phyloP scores from a whole-genome alignment of 345 rosid species.

The Euphorbia pulcherrima region DNA sequence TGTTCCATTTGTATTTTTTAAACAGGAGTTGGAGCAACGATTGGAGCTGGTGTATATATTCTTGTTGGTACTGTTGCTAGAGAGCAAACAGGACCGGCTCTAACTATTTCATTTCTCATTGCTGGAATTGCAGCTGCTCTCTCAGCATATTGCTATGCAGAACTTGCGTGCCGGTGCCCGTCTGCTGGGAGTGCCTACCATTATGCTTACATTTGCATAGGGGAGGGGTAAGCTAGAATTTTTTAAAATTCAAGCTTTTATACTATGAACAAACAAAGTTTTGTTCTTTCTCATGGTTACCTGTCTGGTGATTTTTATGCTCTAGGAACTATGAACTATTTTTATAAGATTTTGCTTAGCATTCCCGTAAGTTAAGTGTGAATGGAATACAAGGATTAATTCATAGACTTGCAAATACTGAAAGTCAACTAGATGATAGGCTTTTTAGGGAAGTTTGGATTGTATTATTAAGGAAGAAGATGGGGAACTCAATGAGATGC shows the following conservation, averaged over 20 bases:
- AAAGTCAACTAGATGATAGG: not conserved
- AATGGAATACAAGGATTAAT: not conserved
- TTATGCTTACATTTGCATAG: constrained; percentile 84
- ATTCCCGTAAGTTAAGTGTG: not conserved
- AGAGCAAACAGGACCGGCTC: constrained; percentile 97
- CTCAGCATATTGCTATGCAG: constrained; percentile 94
- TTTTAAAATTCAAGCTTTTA: constrained; percentile 9
- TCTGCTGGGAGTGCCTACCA: constrained; percentile 99
- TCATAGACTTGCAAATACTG: not conserved
- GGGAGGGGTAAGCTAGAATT: constrained; percentile 63
- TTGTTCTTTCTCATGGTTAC: not conserved
- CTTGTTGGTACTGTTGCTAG: constrained; percentile 96
- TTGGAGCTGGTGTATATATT: constrained; percentile 97
- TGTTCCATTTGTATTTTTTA: not conserved
- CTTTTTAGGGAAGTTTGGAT: no score
- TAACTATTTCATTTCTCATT: constrained; percentile 73
- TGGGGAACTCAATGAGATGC: no score
- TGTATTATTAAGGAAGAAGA: no score
- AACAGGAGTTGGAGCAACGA: constrained; percentile 93
- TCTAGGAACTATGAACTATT: no score
- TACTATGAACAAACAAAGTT: not conserved
- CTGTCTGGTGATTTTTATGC: not conserved
- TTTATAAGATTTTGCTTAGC: no score
- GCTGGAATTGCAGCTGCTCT: constrained; percentile 96
- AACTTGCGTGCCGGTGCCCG: constrained; percentile 89